phyloP scores from a whole-genome alignment of 805 yeast species.

The Hanseniaspora meyeri region DNA sequence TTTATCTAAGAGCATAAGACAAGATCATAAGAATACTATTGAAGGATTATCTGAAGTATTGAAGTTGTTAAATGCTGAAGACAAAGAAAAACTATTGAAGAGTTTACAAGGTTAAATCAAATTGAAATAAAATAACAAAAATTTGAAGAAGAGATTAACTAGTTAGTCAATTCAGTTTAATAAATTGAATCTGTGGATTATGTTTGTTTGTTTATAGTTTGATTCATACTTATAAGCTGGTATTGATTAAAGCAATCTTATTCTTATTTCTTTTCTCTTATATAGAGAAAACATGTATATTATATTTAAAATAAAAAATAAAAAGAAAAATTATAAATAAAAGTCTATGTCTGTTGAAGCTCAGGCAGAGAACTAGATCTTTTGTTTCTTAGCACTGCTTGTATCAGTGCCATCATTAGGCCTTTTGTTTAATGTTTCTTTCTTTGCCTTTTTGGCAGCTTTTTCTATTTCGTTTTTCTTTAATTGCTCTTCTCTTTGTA shows the following conservation, averaged over 20 bases:
- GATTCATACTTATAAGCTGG: conserved; percentile 3
- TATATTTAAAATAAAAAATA: not conserved
- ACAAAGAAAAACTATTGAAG: conserved; percentile 35
- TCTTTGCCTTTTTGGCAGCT: not conserved
- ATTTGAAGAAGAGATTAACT: not conserved
- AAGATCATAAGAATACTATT: conserved; percentile 41
- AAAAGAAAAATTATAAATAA: not conserved
- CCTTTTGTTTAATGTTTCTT: not conserved
- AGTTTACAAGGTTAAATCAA: conserved; percentile 21
- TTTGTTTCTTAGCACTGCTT: conserved; percentile 4
- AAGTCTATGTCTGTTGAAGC: too few relatives aligned
- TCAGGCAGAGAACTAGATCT: not conserved
- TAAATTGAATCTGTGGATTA: not conserved
- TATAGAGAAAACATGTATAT: not conserved
- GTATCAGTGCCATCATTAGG: not conserved
- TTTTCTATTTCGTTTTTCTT: conserved; percentile 7
- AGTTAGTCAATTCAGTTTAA: not conserved
- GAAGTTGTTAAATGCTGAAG: conserved; percentile 41
- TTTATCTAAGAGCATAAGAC: conserved; percentile 46
- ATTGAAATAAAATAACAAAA: not conserved
- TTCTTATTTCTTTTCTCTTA: not conserved
- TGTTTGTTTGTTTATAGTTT: conserved; percentile 10
- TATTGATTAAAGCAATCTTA: not conserved
- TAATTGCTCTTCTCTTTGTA: conserved; percentile 6
- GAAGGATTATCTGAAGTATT: conserved; percentile 45